Base-by-base conservation (phyloP, 768 basidiomycete species). In the Macrolepiota albuminosa region DNA sequence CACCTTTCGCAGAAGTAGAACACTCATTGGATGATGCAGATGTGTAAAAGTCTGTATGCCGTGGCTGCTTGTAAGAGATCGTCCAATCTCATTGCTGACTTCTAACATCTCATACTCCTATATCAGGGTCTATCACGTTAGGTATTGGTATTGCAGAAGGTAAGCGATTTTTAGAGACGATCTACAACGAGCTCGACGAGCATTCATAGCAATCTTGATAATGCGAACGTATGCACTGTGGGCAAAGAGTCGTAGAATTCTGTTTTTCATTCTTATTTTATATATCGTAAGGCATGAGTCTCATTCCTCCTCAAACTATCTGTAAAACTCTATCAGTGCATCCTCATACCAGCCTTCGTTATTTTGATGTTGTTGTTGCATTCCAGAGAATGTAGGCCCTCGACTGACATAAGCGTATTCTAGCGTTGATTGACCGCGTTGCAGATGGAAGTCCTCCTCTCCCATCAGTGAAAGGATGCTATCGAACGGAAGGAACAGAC, bases 201-300 rank as follows among this genome's bases (percentile, higher is more conserved):
- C 24, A 37, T 24, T 31, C 37, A 24, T 31, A 67, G 67, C 64
- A 7, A 51, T 67, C 36, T 56, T 67, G 18, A 11, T 67, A 3
- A 57, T 67, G 9, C 67, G 67, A 48, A 65, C 66, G 8, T 62
- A 61, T 39, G 66, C 66, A 4, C 56, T 67, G 45, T 62, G 61
- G 61, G 64, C 56, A 13, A 61, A 61, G 47, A 61, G 49, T 14
- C 57, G 57, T 11, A 55, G 21, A 43, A 31, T 64, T 6, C 51
- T 64, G 4, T 36, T 59, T 34, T 56, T 40, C 42, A 48, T 64
- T 37, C 10, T 61, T 14, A 11, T 24, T 26, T 24, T 61, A 31
- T 61, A 59, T 31, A 26, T 51, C 4, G 63, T 64, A 56, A 37
- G 60, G 61, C 29, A 7, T 5, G 29, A 7, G 16, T 48, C 39